Evolutionary conservation across 2,329 filamentous ascomycete species (phyloP).

Genomic region (Uncinocarpus reesii): DNA sequence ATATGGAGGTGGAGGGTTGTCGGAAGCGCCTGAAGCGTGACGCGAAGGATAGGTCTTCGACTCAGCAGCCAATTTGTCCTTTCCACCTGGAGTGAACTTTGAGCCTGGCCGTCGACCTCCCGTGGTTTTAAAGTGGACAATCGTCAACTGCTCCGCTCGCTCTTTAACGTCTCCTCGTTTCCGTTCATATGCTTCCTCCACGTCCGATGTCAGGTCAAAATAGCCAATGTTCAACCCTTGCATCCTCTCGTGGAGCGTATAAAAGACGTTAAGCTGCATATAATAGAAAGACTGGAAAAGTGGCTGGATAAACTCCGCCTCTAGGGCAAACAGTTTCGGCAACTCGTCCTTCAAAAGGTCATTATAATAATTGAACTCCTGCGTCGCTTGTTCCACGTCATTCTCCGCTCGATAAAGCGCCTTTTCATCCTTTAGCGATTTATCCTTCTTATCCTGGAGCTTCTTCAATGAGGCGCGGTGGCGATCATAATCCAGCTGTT

Average conservation of each 20-base stretch:
- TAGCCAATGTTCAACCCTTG: slow-evolving; percentile 95
- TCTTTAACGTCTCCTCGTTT: slow-evolving; percentile 86
- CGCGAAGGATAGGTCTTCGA: slow-evolving; percentile 27
- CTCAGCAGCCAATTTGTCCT: slow-evolving; percentile 31
- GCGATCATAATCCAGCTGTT: slow-evolving; percentile 91
- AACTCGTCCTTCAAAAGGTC: slow-evolving; percentile 92
- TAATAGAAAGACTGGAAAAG: slow-evolving; percentile 99
- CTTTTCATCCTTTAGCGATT: slow-evolving; percentile 92
- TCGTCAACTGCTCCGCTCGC: slow-evolving; percentile 71
- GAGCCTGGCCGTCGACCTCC: slow-evolving; percentile 44
- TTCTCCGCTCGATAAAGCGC: slow-evolving; percentile 91
- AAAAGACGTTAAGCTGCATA: slow-evolving; percentile 99
- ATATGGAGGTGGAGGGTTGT: slow-evolving; percentile 60
- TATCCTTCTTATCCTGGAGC: slow-evolving; percentile 95
- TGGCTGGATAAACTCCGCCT: slow-evolving; percentile 89
- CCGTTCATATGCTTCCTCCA: slow-evolving; percentile 80
- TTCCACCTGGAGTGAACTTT: slow-evolving; percentile 24
- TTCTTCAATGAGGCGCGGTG: slow-evolving; percentile 78
- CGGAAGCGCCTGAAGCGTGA: slow-evolving; percentile 36
- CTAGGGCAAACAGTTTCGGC: slow-evolving; percentile 78
- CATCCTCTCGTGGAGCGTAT: slow-evolving; percentile 97
- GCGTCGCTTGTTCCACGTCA: slow-evolving; percentile 80
- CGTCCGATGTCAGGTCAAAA: slow-evolving; percentile 82
- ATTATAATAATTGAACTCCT: slow-evolving; percentile 98
- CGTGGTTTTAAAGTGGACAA: slow-evolving; percentile 84